Evolutionary conservation across 306 rosid genomes (phyloP), one percentile per base, ranked within the genome.

Genomic region (Castanea sativa): DNA sequence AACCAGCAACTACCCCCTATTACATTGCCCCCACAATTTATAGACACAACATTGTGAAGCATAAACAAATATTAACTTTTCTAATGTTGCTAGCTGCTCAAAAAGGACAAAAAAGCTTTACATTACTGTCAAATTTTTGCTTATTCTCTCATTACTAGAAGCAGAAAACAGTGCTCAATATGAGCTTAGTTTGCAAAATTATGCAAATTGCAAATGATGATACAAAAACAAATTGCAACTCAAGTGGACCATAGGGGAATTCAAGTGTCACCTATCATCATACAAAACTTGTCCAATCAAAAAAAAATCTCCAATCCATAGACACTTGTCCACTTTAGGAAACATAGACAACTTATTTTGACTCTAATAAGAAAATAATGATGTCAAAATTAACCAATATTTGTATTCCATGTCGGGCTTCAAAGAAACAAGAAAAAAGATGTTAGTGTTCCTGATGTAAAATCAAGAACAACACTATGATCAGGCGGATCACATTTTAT

Each of bases 261-360:
- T 4, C 32, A 4, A 23, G 65, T 25, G 75, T 79, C 85, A 82
- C 76, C 80, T 71, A 69, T 79, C 67, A 60, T 84, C 78, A 82
- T 78, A 87, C 76, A 79, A 83, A 78, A 82, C 74, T 71, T 83
- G 71, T 84, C 89, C 79, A 76, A 86, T 84, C 85, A 77, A 83
- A 65, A 72, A 65, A 72, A 71, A 76, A 75, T 45, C 53, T 49
- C 53, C 53, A 10, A 49, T 11, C 53, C 53, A 49, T 1, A 52
- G 9, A 35, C 70, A 51, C 68, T 35, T 69, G 83, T 78, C 77
- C 76, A 74, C 77, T 83, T 49, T 59, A 33, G 59, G 77, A 58
- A 74, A 78, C 83, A 79, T n/a, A 55, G 45, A 73, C 82, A 84
- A 72, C 61, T 73, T 53, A 41, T 59, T 29, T 29, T 1, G 19